Evolutionary conservation across 2,329 filamentous ascomycete genomes (phyloP), one percentile per base, ranked within the genome.

Genomic region (Cladosporium sp.): DNA sequence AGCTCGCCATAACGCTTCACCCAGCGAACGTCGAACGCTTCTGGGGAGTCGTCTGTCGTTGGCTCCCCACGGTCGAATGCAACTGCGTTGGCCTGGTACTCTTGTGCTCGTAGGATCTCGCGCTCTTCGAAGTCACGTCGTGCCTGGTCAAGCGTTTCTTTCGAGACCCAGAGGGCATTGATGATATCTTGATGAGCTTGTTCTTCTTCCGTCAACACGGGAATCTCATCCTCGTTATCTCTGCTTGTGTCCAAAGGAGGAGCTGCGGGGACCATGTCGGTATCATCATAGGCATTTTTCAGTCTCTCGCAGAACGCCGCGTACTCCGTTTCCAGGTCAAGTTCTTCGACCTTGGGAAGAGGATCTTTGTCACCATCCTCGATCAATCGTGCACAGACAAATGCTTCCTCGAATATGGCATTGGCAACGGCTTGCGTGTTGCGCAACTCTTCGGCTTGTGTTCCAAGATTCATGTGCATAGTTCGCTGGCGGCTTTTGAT

Each of bases 291-390:
- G 9, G 51, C 28, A 3, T 17, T 49, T 43, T 37, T 11, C 9
- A 57, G 43, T 22, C 19, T 28, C 3, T 39, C 34, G 20, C 38
- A 42, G 45, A 51, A 51, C 2, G 4, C 8, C 4, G 39, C 17
- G 30, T 66, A 65, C 38, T 65, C 60, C 4, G 54, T 19, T 12
- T 59, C 34, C 3, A 65, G 14, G 19, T 64, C 64, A 12, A 60
- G 49, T 1, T 51, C 38, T 14, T 51, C 22, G 4, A 56, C 20
- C 34, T 55, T 12, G 3, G 51, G 20, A 6, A 40, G 49, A 3
- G n/a, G 8, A 14, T 36, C 40, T 2, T 40, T 38, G 5, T 37
- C 36, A 12, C 15, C 20, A 1, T 50, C 49, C 1, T 37, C 38
- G 15, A 63, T 17, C 12, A 64, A 25, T 3, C 37, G 37, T 6